Evolutionary conservation across 805 yeast species (phyloP).

Genomic region (Tetrapisispora taiwanensis): DNA sequence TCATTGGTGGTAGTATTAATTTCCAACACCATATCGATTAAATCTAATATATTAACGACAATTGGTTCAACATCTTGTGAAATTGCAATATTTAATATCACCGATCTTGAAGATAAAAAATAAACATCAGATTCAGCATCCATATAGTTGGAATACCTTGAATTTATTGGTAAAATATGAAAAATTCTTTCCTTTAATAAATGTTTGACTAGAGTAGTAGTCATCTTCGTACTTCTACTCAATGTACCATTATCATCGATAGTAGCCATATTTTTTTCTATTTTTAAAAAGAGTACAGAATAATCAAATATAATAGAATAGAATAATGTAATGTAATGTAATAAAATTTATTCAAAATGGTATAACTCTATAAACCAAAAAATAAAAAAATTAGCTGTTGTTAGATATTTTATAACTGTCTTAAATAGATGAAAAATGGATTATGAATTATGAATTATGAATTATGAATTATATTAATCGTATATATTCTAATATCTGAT

Average conservation of each 20-base stretch:
- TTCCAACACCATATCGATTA: slow-evolving; percentile 13
- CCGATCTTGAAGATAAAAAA: slow-evolving; percentile 18
- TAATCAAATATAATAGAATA: no score
- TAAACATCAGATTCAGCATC: slow-evolving; percentile 18
- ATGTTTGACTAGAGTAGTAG: slow-evolving; percentile 53
- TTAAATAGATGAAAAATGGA: no score
- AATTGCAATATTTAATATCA: slow-evolving; percentile 17
- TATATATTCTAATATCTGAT: no score
- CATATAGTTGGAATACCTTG: slow-evolving; percentile 11
- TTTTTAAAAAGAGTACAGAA: no score
- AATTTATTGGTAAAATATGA: slow-evolving; percentile 20
- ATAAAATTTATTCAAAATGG: no score
- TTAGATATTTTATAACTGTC: no score
- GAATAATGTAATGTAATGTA: no score
- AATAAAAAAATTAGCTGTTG: no score
- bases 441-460: no score
- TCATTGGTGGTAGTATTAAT: neutral
- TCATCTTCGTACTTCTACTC: neutral
- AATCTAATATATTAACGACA: slow-evolving; percentile 9
- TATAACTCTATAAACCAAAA: no score
- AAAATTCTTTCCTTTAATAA: slow-evolving; percentile 16
- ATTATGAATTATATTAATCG: no score
- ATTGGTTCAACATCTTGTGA: slow-evolving; percentile 14
- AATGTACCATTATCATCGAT: slow-evolving; percentile 51
- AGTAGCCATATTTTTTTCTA: no score